Conservation (phyloP, 2,329 filamentous ascomycete genomes). For the Passalora sequoiae region DNA sequence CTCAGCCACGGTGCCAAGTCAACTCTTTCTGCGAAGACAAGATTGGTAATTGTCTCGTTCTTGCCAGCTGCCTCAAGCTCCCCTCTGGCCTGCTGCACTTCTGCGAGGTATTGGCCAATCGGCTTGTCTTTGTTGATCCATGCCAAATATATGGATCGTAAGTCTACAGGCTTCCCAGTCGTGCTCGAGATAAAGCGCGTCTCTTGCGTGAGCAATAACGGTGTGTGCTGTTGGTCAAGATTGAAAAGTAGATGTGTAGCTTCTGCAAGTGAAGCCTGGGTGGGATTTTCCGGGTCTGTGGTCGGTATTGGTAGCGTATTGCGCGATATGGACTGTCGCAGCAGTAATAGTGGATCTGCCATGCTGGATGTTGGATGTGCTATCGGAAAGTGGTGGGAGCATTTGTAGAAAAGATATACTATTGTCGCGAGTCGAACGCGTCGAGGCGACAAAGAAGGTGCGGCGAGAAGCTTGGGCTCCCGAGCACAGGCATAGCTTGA, state of each 20-base stretch:
- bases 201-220: slow-evolving; percentile 47
- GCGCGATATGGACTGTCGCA: slow-evolving; percentile 76
- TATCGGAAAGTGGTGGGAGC: no score
- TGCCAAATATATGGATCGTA: slow-evolving; percentile 93
- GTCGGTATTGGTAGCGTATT: slow-evolving; percentile 67
- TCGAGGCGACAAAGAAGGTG: no score
- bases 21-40: slow-evolving; percentile 85
- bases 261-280: slow-evolving; percentile 61
- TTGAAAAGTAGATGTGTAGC: slow-evolving; percentile 60
- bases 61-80: slow-evolving; percentile 55
- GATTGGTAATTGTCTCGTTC: slow-evolving; percentile 70
- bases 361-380: no score
- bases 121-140: slow-evolving; percentile 89
- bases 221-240: slow-evolving; percentile 51
- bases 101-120: slow-evolving; percentile 85
- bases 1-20: slow-evolving; percentile 92
- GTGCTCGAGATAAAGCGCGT: slow-evolving; percentile 82
- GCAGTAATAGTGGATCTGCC: slow-evolving; percentile 70
- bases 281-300: slow-evolving; percentile 60
- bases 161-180: slow-evolving; percentile 46
- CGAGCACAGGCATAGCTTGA: no score
- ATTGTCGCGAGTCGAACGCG: no score
- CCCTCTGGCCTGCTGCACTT: slow-evolving; percentile 73
- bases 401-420: no score
- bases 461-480: no score